A percentile compares a stretch with the other conserved stretches of the same genome.
Conservation (phyloP, 108 stramenopile species). For the Nitzschia sp. region DNA sequence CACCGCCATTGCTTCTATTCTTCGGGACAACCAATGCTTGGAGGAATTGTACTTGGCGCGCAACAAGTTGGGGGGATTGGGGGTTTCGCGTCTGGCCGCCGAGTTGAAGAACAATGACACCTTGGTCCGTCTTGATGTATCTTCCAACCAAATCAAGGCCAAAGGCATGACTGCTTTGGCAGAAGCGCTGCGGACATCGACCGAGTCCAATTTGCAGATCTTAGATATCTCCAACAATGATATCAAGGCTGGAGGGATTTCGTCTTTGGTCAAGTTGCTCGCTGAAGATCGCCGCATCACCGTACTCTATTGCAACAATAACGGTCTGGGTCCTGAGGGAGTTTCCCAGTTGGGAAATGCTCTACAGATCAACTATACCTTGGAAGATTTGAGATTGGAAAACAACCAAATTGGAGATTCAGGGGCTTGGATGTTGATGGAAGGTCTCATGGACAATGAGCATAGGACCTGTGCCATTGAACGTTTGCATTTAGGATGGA, state of each 20-base stretch:
- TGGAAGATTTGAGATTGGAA: constrained; percentile 38
- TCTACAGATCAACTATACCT: constrained; percentile 34
- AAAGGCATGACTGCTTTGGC: constrained; percentile 28
- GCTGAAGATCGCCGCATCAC: constrained; percentile 24
- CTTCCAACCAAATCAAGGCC: constrained; percentile 37
- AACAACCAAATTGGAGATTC: constrained; percentile 41
- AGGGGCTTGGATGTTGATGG: constrained; percentile 31
- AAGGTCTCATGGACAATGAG: constrained; percentile 28
- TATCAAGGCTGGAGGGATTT: constrained; percentile 30
- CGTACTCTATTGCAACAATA: constrained; percentile 25
- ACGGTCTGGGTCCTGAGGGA: constrained; percentile 40
- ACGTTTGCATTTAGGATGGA: constrained; percentile 48
- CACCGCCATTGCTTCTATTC: constrained; percentile 22
- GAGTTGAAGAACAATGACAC: constrained; percentile 29
- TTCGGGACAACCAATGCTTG: constrained; percentile 31
- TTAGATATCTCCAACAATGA: constrained; percentile 37
- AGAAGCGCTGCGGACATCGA: constrained; percentile 8
- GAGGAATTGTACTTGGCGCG: constrained; percentile 39
- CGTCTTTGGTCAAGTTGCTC: constrained; percentile 26
- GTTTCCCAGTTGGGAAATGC: constrained; percentile 32
- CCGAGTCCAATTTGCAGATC: constrained; percentile 10
- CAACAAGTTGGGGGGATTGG: constrained; percentile 47
- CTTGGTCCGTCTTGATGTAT: constrained; percentile 46
- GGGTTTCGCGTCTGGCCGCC: constrained; percentile 36
- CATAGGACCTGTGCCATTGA: constrained; percentile 22